Evolutionary conservation across 192 early-diverging fungal genomes (phyloP), one percentile per base, ranked within the genome.

Genomic region (Coemansia erecta): DNA sequence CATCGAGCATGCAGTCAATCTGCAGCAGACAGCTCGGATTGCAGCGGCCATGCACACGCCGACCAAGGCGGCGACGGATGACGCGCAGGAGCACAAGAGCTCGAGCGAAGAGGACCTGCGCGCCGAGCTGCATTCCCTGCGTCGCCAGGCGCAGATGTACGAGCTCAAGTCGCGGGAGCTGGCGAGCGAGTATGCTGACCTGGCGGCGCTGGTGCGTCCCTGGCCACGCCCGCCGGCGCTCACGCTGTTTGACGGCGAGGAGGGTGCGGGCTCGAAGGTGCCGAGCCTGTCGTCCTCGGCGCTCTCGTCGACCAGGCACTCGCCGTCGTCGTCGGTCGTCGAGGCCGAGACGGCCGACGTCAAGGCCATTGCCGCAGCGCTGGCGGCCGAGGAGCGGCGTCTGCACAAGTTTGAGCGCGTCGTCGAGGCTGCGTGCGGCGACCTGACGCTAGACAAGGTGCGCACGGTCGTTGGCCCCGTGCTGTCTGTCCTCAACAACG

Each of bases 401-500:
- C 65, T 80, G 53, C 63, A 54, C 43, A 80, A 80, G 66, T 53
- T 80, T 11, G 77, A 80, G 63, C 71, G 71, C n/a, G 77, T 80
- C 7, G 71, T 80, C 26, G 43, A 71, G 13, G 77, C 77, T 14
- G 77, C 77, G 9, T 80, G 77, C 41, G 77, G 77, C 26, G 71
- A 80, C 31, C 39, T 80, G 66, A 23, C 77, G n/a, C 56, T 80
- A 31, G 77, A 80, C 60, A 49, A 63, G 13, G 77, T 80, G 53
- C 67, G 77, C 18, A 67, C 65, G 6, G 77, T 73, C 8, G 77
- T 80, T 46, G 70, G 67, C 13, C 77, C 77, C 1, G 77, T 79
- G 33, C 56, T 77, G 33, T 77, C 74, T 17, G 68, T 77, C 39
- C 69, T 77, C 8, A 77, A 77, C 58, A 60, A 68, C 65, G 74